Evolutionary conservation across 257 asterid species (phyloP).

Genomic region (Solanum appendiculatum): DNA sequence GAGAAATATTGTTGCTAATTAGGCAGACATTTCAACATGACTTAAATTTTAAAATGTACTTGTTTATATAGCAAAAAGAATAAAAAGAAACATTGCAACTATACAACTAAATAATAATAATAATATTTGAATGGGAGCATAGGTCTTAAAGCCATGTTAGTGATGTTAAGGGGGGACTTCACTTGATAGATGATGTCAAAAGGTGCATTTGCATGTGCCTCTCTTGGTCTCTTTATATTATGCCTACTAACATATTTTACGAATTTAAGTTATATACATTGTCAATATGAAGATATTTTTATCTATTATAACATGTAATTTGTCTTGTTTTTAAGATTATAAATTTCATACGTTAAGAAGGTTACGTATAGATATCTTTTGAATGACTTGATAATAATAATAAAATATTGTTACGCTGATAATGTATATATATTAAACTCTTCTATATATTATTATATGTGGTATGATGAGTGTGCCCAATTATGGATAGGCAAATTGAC

Average conservation of each 20-base stretch:
- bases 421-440: neutral
- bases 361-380: neutral
- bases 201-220: conserved; percentile 1
- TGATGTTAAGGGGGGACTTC: neutral
- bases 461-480: neutral
- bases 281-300: neutral
- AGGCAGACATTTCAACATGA: neutral
- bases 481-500: neutral
- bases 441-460: neutral
- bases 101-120: neutral
- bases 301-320: too few relatives aligned
- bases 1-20: neutral
- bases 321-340: too few relatives aligned
- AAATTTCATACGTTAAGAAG: neutral
- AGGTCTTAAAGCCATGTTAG: neutral
- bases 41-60: neutral
- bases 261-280: neutral
- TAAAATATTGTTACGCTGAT: neutral
- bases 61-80: neutral
- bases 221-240: neutral
- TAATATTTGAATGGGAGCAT: neutral
- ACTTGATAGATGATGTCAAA: neutral
- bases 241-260: neutral
- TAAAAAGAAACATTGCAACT: neutral
- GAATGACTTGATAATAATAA: neutral